Evolutionary conservation across 768 basidiomycete genomes (phyloP).

Genomic region (Crassisporium funariophilum): DNA sequence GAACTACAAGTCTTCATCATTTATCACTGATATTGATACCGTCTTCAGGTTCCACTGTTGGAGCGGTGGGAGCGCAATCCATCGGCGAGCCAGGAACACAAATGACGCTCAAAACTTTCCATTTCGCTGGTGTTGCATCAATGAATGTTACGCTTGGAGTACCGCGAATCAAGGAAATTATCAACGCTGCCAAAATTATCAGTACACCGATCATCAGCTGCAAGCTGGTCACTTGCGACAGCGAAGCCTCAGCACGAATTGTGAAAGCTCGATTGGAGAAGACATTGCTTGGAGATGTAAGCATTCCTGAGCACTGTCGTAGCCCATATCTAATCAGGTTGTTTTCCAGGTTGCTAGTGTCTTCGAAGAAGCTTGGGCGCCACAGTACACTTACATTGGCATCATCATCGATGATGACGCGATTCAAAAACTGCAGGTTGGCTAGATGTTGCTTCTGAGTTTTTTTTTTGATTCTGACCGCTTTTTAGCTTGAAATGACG

Average conservation of each 20-base stretch:
- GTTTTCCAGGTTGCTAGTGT: conserved; percentile 77
- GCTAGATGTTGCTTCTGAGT: conserved; percentile 8
- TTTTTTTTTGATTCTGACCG: background rate
- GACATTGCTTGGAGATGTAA: conserved; percentile 90
- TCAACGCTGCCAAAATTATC: conserved; percentile 97
- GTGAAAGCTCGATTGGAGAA: conserved; percentile 97
- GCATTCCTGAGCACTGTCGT: conserved; percentile 21
- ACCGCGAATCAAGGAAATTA: conserved; percentile 99
- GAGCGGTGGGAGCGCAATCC: conserved; percentile 97
- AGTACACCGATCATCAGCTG: conserved; percentile 99
- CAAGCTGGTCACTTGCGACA: conserved; percentile 81
- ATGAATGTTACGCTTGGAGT: conserved; percentile 99
- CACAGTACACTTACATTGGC: conserved; percentile 89
- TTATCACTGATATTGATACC: background rate
- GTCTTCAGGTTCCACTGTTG: conserved; percentile 86
- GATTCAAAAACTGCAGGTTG: conserved; percentile 84
- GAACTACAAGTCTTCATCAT: background rate
- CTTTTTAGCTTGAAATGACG: conserved; percentile 80
- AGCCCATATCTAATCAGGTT: background rate
- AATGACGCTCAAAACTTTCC: conserved; percentile 99
- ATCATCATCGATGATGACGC: conserved; percentile 90
- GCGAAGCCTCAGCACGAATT: conserved; percentile 94
- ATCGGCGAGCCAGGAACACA: conserved; percentile 99
- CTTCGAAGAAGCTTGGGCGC: conserved; percentile 95
- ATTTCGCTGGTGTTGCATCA: conserved; percentile 99